Evolutionary conservation across 2,329 filamentous ascomycete genomes (phyloP), one percentile per base, ranked within the genome.

Genomic region (Fusarium brevicatenulatum): DNA sequence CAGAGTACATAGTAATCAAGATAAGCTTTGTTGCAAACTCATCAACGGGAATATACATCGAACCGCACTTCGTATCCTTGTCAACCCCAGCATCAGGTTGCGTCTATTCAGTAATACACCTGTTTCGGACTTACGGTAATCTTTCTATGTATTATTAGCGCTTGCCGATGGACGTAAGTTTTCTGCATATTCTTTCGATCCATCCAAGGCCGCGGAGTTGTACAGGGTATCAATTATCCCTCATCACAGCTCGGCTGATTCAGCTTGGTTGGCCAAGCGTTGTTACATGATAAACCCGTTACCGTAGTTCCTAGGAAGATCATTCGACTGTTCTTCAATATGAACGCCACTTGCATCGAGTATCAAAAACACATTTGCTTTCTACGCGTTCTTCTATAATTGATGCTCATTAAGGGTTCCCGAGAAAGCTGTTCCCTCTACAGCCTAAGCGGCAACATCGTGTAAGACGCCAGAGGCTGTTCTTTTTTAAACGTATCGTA

Each of bases 271-370:
- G 23, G 70, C 54, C 42, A 68, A 68, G 65, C 47, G 53, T 28
- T 57, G 12, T 36, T 46, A 21, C 16, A 34, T 30, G 25, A 46
- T 25, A 60, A n/a, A 18, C 37, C 56, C 67, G 62, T 59, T 57
- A 18, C 13, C 15, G 58, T 59, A 21, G 44, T 63, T 37, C 57
- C 64, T 62, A 63, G 56, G 61, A 57, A 49, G 57, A 74, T 74
- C 68, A 61, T 64, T 72, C 64, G 57, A 69, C 56, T 46, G 43
- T 62, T 74, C 28, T 54, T 37, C 58, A 64, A 65, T 49, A 62
- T 46, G 52, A 53, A 50, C 37, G 16, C n/a, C 11, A 37, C 39
- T 43, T 28, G 10, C 30, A 30, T 11, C 7, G 25, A 53, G 28
- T 25, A 7, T 63, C 28, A 25, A 25, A 32, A 46, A 65, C 15